phyloP scores from a whole-genome alignment of 2,329 filamentous ascomycete genomes.

The Teratosphaeria destructans region DNA sequence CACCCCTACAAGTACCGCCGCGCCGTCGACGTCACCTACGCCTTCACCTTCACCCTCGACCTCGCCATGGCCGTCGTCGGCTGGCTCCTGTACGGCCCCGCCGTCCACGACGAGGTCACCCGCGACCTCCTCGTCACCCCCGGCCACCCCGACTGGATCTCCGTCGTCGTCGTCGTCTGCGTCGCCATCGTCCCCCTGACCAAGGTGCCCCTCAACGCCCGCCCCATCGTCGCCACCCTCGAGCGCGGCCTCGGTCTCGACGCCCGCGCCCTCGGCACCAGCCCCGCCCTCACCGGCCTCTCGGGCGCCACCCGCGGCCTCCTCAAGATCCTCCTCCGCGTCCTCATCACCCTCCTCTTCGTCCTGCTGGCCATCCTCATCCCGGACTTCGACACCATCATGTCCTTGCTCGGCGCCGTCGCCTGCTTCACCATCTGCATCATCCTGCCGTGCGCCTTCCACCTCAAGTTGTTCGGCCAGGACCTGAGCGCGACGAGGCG shows the following conservation, averaged over 20 bases:
- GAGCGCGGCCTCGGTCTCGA: constrained; percentile 74
- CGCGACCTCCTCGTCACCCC: constrained; percentile 70
- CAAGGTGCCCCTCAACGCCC: constrained; percentile 61
- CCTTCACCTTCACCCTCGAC: constrained; percentile 75
- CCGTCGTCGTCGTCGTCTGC: constrained; percentile 71
- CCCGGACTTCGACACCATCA: constrained; percentile 79
- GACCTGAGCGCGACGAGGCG: constrained; percentile 57
- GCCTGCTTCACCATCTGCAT: constrained; percentile 92
- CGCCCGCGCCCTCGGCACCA: constrained; percentile 40
- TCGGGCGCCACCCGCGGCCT: constrained; percentile 48
- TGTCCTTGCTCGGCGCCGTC: constrained; percentile 80
- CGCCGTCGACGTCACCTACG: constrained; percentile 70
- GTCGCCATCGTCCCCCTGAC: constrained; percentile 90
- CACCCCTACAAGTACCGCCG: constrained; percentile 72
- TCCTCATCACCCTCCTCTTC: constrained; percentile 60
- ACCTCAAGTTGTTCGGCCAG: constrained; percentile 75
- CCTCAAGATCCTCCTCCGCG: constrained; percentile 51
- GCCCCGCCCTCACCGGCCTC: constrained; percentile 42
- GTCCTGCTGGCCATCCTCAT: constrained; percentile 63
- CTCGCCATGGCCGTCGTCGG: constrained; percentile 72
- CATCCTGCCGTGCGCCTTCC: constrained; percentile 78
- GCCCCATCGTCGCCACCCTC: constrained; percentile 75
- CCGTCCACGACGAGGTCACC: constrained; percentile 79
- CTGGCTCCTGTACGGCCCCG: constrained; percentile 88
- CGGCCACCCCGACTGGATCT: constrained; percentile 64